A percentile compares a stretch with the other conserved stretches of the same genome.
phyloP scores from a whole-genome alignment of 495 filamentous ascomycete genomes.

The Halenospora varia region DNA sequence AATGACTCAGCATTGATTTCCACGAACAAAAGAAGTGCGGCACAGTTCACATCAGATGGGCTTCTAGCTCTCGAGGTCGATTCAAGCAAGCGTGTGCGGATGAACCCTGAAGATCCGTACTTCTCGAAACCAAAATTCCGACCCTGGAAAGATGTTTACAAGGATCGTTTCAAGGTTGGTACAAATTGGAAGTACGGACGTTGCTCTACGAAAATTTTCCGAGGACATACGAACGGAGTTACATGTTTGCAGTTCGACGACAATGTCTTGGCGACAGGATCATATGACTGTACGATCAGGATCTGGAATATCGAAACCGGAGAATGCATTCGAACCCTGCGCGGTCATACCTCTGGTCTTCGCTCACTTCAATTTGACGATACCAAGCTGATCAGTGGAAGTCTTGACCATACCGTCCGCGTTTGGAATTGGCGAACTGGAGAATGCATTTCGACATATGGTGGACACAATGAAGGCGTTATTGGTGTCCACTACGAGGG shows the following conservation, averaged over 20 bases:
- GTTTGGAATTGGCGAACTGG: slow-evolving; percentile 98
- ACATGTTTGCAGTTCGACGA: slow-evolving; percentile 97
- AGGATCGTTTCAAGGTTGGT: slow-evolving; percentile 82
- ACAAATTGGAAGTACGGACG: slow-evolving; percentile 96
- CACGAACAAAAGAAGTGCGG: slow-evolving; percentile 18
- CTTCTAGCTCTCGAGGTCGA: slow-evolving; percentile 4
- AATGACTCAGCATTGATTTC: too few species aligned
- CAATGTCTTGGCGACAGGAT: slow-evolving; percentile 86
- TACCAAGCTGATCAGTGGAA: slow-evolving; percentile 80
- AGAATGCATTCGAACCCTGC: slow-evolving; percentile 75
- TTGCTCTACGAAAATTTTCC: slow-evolving; percentile 74
- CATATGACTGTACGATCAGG: slow-evolving; percentile 91
- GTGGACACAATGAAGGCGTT: slow-evolving; percentile 73
- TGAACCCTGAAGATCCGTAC: slow-evolving; percentile 15
- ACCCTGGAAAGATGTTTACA: slow-evolving; percentile 93
- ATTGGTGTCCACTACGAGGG: slow-evolving; percentile 83
- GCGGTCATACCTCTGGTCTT: slow-evolving; percentile 77
- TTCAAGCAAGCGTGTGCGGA: slow-evolving; percentile 42
- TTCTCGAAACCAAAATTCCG: slow-evolving; percentile 39
- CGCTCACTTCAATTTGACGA: slow-evolving; percentile 92
- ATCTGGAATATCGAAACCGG: slow-evolving; percentile 93
- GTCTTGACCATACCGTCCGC: slow-evolving; percentile 74
- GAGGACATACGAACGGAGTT: slow-evolving; percentile 89
- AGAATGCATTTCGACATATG: slow-evolving; percentile 75
- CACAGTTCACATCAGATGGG: slow-evolving; percentile 10